Conservation (phyloP, 1,139 yeast genomes). For the Kodamaea sp. region DNA sequence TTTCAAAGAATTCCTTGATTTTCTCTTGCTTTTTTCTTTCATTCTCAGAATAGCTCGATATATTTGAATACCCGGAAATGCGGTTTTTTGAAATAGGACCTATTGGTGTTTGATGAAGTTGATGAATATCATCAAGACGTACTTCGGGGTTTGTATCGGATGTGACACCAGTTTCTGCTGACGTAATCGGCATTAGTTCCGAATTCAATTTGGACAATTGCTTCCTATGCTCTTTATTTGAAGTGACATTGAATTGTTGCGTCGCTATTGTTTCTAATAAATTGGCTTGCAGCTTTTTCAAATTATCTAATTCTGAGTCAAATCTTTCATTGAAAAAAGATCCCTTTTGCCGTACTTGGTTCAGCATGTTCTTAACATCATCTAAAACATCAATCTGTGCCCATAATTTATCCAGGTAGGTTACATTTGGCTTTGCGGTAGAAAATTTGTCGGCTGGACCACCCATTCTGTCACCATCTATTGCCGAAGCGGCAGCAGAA, state of each 20-base stretch:
- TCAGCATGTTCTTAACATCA: slow-evolving; percentile 68
- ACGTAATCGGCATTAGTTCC: slow-evolving; percentile 1
- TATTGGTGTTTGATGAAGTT: background rate
- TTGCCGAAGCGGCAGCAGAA: background rate
- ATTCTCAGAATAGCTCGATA: slow-evolving; percentile 7
- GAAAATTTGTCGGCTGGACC: slow-evolving; percentile 44
- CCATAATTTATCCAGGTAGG: slow-evolving; percentile 76
- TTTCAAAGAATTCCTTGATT: slow-evolving; percentile 19
- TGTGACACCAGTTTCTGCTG: background rate
- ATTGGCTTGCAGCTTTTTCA: slow-evolving; percentile 59
- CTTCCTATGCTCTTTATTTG: slow-evolving; percentile 10
- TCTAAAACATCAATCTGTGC: slow-evolving; percentile 84
- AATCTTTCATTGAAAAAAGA: slow-evolving; percentile 65
- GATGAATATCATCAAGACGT: background rate
- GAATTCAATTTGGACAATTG: slow-evolving; percentile 8
- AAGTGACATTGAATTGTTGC: slow-evolving; percentile 23
- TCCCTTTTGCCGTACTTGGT: slow-evolving; percentile 47
- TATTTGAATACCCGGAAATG: background rate
- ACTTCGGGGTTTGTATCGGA: too few species aligned
- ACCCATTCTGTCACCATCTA: slow-evolving; percentile 27
- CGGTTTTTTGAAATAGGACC: background rate
- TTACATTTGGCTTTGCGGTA: slow-evolving; percentile 48
- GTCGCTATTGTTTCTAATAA: slow-evolving; percentile 55
- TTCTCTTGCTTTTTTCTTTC: slow-evolving; percentile 12
- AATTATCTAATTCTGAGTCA: slow-evolving; percentile 49